These are phyloP conservation scores for Tylopilus sp. DNA, from an alignment of 1,284 basidiomycete genomes.

Conservation along the genomic window DNA sequence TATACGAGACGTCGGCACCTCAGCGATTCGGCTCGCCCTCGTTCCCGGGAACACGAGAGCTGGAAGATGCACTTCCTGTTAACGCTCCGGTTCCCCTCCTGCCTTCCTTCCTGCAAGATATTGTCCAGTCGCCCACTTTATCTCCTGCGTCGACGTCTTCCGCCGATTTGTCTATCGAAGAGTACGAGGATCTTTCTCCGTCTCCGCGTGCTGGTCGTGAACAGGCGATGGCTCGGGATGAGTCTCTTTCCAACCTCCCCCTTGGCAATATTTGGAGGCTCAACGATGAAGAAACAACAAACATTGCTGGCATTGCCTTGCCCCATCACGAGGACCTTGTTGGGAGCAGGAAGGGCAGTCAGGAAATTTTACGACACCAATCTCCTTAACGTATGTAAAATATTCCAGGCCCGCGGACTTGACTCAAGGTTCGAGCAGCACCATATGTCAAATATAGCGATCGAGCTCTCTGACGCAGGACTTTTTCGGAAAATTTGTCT, in stretches of 20 bases:
- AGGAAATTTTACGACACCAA: constrained; percentile 31
- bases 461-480: constrained; percentile 7
- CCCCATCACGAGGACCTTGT: constrained; percentile 33
- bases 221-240: constrained; percentile 21
- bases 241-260: constrained; percentile 36
- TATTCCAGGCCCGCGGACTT: background rate
- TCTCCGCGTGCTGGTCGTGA: constrained; percentile 23
- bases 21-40: constrained; percentile 19
- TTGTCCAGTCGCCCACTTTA: constrained; percentile 59
- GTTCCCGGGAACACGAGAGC: constrained; percentile 28
- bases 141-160: constrained; percentile 61
- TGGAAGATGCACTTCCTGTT: constrained; percentile 16
- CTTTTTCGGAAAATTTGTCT: constrained; percentile 23
- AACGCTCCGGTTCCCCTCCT: constrained; percentile 47
- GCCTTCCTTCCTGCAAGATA: constrained; percentile 70
- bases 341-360: constrained; percentile 35
- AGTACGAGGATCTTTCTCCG: constrained; percentile 37
- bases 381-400: constrained; percentile 27
- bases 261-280: constrained; percentile 60
- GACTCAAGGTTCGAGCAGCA: background rate
- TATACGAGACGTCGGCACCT: constrained; percentile 62
- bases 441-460: background rate
- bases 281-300: constrained; percentile 60
- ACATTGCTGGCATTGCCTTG: constrained; percentile 42
- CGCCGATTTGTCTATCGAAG: constrained; percentile 61